These are phyloP conservation scores for Podospora didyma DNA, from an alignment of 495 filamentous ascomycete species.

Conservation along the genomic window DNA sequence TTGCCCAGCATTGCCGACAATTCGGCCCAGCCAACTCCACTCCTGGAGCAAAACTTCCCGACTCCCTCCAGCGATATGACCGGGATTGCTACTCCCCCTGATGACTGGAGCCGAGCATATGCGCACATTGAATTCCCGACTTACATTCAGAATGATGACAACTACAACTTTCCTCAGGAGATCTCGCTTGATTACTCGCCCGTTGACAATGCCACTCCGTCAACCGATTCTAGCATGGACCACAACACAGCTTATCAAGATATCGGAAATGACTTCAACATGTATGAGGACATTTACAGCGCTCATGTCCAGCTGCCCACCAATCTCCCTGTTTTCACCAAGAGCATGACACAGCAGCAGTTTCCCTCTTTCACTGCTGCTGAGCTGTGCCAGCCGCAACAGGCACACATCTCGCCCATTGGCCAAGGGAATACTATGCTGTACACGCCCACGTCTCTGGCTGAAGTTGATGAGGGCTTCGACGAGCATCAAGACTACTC, in stretches of 20 bases:
- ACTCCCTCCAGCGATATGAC: constrained; percentile 44
- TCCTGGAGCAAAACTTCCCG: constrained; percentile 48
- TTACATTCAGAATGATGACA: constrained; percentile 34
- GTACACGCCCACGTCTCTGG: constrained; percentile 54
- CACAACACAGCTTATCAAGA: constrained; percentile 45
- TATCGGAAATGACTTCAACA: constrained; percentile 37
- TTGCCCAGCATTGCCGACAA: constrained; percentile 26
- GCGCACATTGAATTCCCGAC: constrained; percentile 38
- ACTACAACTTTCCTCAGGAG: constrained; percentile 37
- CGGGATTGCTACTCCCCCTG: constrained; percentile 39
- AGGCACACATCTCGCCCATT: constrained; percentile 55
- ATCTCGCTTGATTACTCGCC: constrained; percentile 48
- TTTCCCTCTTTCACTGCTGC: constrained; percentile 28
- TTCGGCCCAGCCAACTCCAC: constrained; percentile 48
- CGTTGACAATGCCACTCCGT: constrained; percentile 43
- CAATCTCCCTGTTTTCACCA: constrained; percentile 33
- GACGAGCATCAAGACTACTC: constrained; percentile 37
- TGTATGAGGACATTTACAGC: constrained; percentile 55
- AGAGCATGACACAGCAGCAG: constrained; percentile 33
- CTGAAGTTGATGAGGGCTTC: constrained; percentile 43
- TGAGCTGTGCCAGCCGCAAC: constrained; percentile 33
- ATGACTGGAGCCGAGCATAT: constrained; percentile 31
- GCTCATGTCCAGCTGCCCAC: constrained; percentile 42
- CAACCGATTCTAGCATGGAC: constrained; percentile 40
- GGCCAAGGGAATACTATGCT: constrained; percentile 63